Base-by-base conservation (phyloP, 2,329 filamentous ascomycete genomes). In the Colletotrichum ledebouriae region DNA sequence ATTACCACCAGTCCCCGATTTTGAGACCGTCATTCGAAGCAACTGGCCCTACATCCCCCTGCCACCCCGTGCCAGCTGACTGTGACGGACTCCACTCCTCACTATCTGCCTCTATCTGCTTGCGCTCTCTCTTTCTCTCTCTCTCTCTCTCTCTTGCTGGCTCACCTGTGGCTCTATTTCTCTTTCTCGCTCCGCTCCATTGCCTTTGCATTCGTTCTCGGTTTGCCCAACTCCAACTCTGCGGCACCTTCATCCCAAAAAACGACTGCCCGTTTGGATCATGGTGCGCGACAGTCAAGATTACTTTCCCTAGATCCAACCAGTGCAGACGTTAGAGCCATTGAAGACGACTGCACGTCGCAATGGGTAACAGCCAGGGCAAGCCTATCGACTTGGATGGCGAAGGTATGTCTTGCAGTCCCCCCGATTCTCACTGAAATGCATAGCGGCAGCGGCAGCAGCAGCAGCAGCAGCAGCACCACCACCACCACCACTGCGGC, bases 331-430 rank as follows among this genome's bases (percentile, higher is more conserved):
- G 67, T 52, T 57, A 69, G 44, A 67, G 67, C 67, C 50, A 46
- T 69, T 67, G 56, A 61, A 63, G 50, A 67, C 63, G 56, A 69
- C 61, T 64, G 66, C 68, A 72, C 71, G 67, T 71, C 70, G 70
- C 60, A 72, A 98, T 98, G 95, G 95, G 95, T 79, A 98, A 98
- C 84, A 92, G 91, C 78, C 94, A 95, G 82, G 94, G 94, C 81
- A 98, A 98, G 82, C 93, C 93, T 81, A 89, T 97, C 83, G 91
- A 94, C 79, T 91, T 94, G 82, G 93, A 92, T 82, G 94, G 97
- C 84, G 93, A 97, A 91, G 93, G 94, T 97, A 89, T 84, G 70
- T 59, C 34, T 65, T 25, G 62, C 63, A 62, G 55, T 59, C 46
- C 33, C 22, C 37, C 10, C 10, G 37, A 39, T 6, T 39, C 10